Evolutionary conservation across 2,329 filamentous ascomycete genomes (phyloP), one percentile per base, ranked within the genome.

Genomic region (Penicillium griseofulvum): DNA sequence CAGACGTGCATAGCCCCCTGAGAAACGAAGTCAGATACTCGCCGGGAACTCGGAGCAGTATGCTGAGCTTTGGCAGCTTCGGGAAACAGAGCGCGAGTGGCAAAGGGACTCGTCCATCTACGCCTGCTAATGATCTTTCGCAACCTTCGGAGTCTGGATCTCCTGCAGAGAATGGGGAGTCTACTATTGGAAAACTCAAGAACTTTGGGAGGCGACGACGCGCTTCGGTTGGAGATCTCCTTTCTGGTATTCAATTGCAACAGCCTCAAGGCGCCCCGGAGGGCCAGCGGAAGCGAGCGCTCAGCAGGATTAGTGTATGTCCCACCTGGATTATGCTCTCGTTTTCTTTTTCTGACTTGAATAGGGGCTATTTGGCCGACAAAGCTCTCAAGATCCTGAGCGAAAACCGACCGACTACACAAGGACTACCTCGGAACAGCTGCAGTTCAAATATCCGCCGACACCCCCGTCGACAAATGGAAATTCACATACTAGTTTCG

Each of bases 151-250:
- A 34, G 8, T 50, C 55, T 3, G 50, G 33, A 5, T 57, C 58
- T 43, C 46, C 56, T 22, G 56, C 44, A 26, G 58, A 49, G 16
- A 62, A 59, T 26, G 42, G 42, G n/a, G 59, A 62, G 31, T 65
- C 67, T 14, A 57, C 62, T 39, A 65, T 67, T 55, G 61, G 61
- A 24, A 71, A 65, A 47, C 46, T 71, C 52, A 70, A 68, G 48
- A 61, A 53, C 33, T 65, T 69, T 24, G 58, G 64, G n/a, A 65
- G 58, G 37, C 64, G 66, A 28, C 68, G 66, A 17, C 64, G 68
- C 17, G 51, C 61, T 14, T 71, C 69, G 2, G 59, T 66, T 17
- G 58, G 63, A 26, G 62, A 64, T 55, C 49, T 64, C 10, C 43
- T 62, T 17, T 44, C 65, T 24, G 57, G 55, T 10, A 44, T 64